Evolutionary conservation across 768 basidiomycete species (phyloP).

Genomic region (Tephrocybe sp.): DNA sequence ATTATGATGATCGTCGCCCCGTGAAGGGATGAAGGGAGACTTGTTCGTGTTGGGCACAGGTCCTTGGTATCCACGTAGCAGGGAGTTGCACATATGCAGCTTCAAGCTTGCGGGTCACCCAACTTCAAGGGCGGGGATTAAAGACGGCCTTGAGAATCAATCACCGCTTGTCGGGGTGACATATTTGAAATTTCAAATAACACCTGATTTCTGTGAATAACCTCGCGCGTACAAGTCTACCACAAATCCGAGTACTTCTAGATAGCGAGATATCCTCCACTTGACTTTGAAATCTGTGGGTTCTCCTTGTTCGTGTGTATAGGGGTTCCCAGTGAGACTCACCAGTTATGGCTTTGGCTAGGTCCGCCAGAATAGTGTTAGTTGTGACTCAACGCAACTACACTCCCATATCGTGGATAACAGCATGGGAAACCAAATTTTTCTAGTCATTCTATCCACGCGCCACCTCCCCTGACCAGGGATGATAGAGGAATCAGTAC

Average conservation of each 20-base stretch:
- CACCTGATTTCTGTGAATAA: not conserved
- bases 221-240: not conserved
- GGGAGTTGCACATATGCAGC: no score
- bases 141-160: slow-evolving; percentile 6
- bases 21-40: no score
- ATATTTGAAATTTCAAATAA: not conserved
- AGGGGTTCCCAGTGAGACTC: not conserved
- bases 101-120: not conserved
- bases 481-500: not conserved
- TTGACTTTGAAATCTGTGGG: not conserved
- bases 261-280: not conserved
- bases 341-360: not conserved
- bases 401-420: not conserved
- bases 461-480: not conserved
- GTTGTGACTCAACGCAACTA: not conserved
- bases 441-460: not conserved
- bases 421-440: not conserved
- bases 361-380: not conserved
- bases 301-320: not conserved
- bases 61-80: no score
- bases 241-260: not conserved
- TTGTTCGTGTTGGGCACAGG: no score
- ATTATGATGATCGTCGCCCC: no score
- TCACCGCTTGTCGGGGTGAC: not conserved
- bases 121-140: slow-evolving; percentile 1